Conservation (phyloP, 306 rosid species). For the Sechiopsis laciniata region DNA sequence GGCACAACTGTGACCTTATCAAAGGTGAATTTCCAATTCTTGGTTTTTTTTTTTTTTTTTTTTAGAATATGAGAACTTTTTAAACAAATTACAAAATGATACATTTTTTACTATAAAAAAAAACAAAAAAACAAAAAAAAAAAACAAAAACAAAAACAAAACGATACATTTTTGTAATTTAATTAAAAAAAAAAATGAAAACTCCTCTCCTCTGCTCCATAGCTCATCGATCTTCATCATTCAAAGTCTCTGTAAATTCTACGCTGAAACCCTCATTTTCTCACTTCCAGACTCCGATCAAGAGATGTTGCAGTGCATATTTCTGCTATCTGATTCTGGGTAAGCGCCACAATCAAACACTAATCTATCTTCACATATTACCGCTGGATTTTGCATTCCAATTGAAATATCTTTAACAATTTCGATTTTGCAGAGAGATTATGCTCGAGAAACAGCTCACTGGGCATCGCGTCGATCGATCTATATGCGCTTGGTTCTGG, state of each 20-base stretch:
- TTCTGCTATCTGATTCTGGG: conserved; percentile 97
- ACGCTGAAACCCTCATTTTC: neutral
- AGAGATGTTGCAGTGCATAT: conserved; percentile 87
- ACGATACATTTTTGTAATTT: no score
- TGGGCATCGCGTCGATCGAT: conserved; percentile 95
- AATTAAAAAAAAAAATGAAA: neutral
- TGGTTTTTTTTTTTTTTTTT: no score
- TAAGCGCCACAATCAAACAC: conserved; percentile 21
- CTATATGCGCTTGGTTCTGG: conserved; percentile 90
- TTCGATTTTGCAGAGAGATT: conserved; percentile 54
- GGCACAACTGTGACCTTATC: no score
- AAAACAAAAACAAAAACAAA: no score
- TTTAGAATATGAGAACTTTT: no score
- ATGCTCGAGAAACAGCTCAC: conserved; percentile 94
- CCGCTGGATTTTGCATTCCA: neutral
- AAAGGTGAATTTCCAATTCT: no score
- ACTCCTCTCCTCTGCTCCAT: neutral
- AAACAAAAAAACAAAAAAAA: no score
- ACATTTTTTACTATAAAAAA: no score
- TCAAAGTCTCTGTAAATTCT: neutral
- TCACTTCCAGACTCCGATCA: conserved; percentile 2
- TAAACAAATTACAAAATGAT: no score
- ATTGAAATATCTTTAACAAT: neutral
- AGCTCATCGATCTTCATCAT: neutral
- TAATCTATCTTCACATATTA: neutral